phyloP scores from a whole-genome alignment of 768 basidiomycete species.

The Suillus decipiens region DNA sequence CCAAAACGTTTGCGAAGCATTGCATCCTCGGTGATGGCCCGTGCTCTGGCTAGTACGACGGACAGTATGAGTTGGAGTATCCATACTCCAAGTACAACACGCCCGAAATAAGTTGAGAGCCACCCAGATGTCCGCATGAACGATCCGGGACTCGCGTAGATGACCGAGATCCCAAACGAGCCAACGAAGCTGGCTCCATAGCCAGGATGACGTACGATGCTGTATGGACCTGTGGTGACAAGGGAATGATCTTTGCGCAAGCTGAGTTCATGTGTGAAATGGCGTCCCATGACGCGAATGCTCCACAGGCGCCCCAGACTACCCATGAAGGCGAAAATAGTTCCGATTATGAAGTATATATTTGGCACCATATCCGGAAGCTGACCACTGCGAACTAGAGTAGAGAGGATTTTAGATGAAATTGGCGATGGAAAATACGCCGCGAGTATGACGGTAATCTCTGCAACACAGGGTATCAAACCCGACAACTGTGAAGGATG shows the following conservation, averaged over 20 bases:
- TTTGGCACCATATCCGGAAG: conserved; percentile 24
- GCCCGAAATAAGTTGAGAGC: conserved; percentile 24
- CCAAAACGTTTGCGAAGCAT: conserved; percentile 23
- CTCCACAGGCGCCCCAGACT: conserved; percentile 38
- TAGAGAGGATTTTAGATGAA: conserved; percentile 26
- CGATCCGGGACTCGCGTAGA: conserved; percentile 34
- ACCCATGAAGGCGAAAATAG: conserved; percentile 29
- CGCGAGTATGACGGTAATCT: conserved; percentile 24
- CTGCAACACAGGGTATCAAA: conserved; percentile 32
- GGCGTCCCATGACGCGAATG: conserved; percentile 32
- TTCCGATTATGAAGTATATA: conserved; percentile 32
- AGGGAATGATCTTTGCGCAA: conserved; percentile 32
- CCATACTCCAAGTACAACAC: conserved; percentile 30
- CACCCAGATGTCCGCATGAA: conserved; percentile 27
- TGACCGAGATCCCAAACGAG: conserved; percentile 32
- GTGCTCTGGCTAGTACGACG: conserved; percentile 30
- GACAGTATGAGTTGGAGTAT: conserved; percentile 24
- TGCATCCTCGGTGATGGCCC: conserved; percentile 29
- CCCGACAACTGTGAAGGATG: conserved; percentile 23
- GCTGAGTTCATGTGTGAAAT: conserved; percentile 38
- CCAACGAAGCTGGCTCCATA: conserved; percentile 30
- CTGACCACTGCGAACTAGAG: conserved; percentile 19
- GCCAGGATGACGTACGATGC: conserved; percentile 37
- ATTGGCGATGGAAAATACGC: conserved; percentile 16
- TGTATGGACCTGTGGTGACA: conserved; percentile 37